These are phyloP conservation scores for Thielaviopsis ethacetica DNA, from an alignment of 2,329 filamentous ascomycete species.

Conservation along the genomic window DNA sequence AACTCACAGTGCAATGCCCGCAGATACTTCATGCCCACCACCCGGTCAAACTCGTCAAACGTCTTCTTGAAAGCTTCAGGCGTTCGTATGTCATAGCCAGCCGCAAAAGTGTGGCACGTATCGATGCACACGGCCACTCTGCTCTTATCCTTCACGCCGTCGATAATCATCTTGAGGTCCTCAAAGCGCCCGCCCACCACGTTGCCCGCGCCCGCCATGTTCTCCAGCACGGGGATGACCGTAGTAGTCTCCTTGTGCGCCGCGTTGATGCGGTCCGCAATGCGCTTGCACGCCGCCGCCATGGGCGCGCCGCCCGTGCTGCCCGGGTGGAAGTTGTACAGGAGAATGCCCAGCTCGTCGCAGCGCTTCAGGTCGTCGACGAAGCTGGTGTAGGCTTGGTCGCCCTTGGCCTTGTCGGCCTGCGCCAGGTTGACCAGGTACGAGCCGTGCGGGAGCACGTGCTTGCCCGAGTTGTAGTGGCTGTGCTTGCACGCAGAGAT, in stretches of 20 bases:
- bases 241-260: constrained; percentile 59
- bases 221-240: constrained; percentile 79
- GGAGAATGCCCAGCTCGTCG: constrained; percentile 64
- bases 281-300: constrained; percentile 55
- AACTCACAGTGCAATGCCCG: constrained; percentile 54
- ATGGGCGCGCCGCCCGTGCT: constrained; percentile 51
- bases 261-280: constrained; percentile 67
- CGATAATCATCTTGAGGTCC: constrained; percentile 74
- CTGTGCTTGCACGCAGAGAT: constrained; percentile 49
- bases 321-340: constrained; percentile 98
- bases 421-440: constrained; percentile 95
- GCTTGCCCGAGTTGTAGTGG: constrained; percentile 51
- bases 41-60: constrained; percentile 56
- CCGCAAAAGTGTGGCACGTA: constrained; percentile 91
- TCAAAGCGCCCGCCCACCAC: constrained; percentile 74
- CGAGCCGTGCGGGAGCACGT: constrained; percentile 80
- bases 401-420: constrained; percentile 59
- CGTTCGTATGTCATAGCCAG: constrained; percentile 74
- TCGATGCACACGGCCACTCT: constrained; percentile 91
- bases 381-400: constrained; percentile 74
- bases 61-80: constrained; percentile 58
- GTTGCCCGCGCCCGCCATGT: constrained; percentile 85
- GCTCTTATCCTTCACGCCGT: constrained; percentile 58
- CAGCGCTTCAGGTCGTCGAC: constrained; percentile 77
- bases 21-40: constrained; percentile 66